Percentiles rank a stretch among this genome's conserved stretches.
Evolutionary conservation across 1,139 yeast genomes (phyloP).

Genomic region (Pichia kudriavzevii): DNA sequence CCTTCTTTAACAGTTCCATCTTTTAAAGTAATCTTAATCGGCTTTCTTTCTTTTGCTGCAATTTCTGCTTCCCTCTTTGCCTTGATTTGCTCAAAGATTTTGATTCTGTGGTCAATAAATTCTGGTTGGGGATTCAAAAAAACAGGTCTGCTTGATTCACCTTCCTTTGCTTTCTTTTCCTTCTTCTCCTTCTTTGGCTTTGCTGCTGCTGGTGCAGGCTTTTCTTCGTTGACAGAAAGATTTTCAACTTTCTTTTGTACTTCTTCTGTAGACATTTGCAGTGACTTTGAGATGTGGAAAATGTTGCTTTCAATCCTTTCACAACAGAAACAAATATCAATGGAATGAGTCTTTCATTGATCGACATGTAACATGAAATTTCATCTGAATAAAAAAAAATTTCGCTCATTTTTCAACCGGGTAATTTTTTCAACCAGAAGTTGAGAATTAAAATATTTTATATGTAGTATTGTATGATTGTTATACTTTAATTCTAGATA

Average conservation of each 20-base stretch:
- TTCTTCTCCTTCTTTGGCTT: conserved; percentile 26
- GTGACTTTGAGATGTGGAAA: too few relatives aligned
- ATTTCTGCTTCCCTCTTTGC: conserved; percentile 67
- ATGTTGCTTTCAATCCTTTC: too few relatives aligned
- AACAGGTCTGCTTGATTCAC: conserved; percentile 34
- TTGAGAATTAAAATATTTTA: too few relatives aligned
- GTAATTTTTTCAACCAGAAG: too few relatives aligned
- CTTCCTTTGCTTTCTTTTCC: conserved; percentile 26
- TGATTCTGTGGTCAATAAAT: conserved; percentile 72
- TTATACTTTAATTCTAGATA: too few relatives aligned
- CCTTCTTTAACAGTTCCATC: conserved; percentile 81
- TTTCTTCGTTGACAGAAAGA: conserved; percentile 32
- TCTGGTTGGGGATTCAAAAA: conserved; percentile 71
- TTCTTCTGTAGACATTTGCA: conserved; percentile 26
- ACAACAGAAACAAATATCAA: too few relatives aligned
- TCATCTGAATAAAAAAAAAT: too few relatives aligned
- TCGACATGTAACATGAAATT: too few relatives aligned
- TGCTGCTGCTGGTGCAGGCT: conserved; percentile 7
- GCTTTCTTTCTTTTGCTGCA: conserved; percentile 48
- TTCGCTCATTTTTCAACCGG: too few relatives aligned
- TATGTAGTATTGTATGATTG: too few relatives aligned
- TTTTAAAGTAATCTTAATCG: conserved; percentile 74
- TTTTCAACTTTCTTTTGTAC: conserved; percentile 48
- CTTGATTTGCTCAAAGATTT: conserved; percentile 74
- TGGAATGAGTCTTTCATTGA: too few relatives aligned